Evolutionary conservation across 2,329 filamentous ascomycete genomes (phyloP).

Genomic region (Fusarium verrucosum): DNA sequence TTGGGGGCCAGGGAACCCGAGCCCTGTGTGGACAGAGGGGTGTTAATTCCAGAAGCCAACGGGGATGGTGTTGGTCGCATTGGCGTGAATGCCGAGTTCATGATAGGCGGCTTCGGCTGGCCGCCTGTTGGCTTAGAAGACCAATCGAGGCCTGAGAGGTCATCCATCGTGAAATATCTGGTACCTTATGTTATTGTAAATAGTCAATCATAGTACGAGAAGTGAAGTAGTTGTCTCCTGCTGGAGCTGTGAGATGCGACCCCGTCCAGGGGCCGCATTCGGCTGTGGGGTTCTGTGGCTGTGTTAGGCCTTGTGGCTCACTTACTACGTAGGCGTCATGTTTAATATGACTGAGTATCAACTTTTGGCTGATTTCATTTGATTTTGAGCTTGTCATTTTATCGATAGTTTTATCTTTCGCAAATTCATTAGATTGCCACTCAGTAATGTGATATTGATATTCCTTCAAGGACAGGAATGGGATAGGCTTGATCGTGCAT

Average conservation of each 20-base stretch:
- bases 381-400: neutral
- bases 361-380: neutral
- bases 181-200: conserved; percentile 36
- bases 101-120: conserved; percentile 52
- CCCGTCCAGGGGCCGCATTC: conserved; percentile 39
- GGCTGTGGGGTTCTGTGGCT: conserved; percentile 42
- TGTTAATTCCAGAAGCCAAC: conserved; percentile 64
- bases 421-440: neutral
- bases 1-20: conserved; percentile 57
- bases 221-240: conserved; percentile 30
- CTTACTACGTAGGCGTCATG: too few relatives aligned
- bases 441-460: neutral
- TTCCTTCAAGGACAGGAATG: neutral
- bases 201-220: conserved; percentile 41
- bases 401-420: neutral
- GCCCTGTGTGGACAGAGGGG: conserved; percentile 62
- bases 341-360: too few relatives aligned
- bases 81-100: conserved; percentile 58
- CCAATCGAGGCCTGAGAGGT: conserved; percentile 70
- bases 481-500: neutral
- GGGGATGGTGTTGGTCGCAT: conserved; percentile 67
- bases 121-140: conserved; percentile 54
- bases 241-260: conserved; percentile 34
- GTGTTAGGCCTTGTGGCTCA: conserved; percentile 29
- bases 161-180: conserved; percentile 61